Percentiles rank a stretch among this genome's conserved stretches.
Conservation (phyloP, 164 flowering plant species). For the Chloranthus sessilifolius region DNA sequence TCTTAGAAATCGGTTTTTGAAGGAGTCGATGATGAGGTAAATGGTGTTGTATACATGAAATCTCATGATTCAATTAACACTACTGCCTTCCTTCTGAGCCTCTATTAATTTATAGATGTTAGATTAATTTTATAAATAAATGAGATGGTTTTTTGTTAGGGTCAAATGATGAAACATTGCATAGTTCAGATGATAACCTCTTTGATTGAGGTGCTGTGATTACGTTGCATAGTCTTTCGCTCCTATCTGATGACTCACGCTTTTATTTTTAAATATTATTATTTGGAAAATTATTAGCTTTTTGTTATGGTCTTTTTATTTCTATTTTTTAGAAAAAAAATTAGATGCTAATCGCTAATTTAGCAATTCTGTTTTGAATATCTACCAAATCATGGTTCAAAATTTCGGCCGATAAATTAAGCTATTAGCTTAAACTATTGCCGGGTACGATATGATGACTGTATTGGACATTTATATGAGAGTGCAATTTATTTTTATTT, state of each 20-base stretch:
- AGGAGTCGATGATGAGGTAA: constrained; percentile 4
- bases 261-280: too few relatives aligned
- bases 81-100: constrained; percentile 19
- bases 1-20: not conserved
- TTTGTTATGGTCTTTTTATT: too few relatives aligned
- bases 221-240: constrained; percentile 15
- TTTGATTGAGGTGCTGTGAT: constrained; percentile 6
- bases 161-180: constrained; percentile 17
- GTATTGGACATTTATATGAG: too few relatives aligned
- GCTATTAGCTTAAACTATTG: too few relatives aligned
- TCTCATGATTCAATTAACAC: constrained; percentile 8
- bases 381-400: too few relatives aligned
- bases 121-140: not conserved
- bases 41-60: not conserved
- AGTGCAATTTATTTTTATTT: too few relatives aligned
- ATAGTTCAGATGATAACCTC: constrained; percentile 18
- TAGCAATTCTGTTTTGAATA: too few relatives aligned
- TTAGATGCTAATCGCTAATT: too few relatives aligned
- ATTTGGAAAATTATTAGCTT: too few relatives aligned
- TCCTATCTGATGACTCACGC: constrained; percentile 24
- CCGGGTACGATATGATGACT: too few relatives aligned
- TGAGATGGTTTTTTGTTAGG: not conserved
- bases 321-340: too few relatives aligned
- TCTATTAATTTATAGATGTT: not conserved
- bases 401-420: too few relatives aligned